Evolutionary conservation across 2,329 filamentous ascomycete genomes (phyloP).

Genomic region (Verticillium tricorpus): DNA sequence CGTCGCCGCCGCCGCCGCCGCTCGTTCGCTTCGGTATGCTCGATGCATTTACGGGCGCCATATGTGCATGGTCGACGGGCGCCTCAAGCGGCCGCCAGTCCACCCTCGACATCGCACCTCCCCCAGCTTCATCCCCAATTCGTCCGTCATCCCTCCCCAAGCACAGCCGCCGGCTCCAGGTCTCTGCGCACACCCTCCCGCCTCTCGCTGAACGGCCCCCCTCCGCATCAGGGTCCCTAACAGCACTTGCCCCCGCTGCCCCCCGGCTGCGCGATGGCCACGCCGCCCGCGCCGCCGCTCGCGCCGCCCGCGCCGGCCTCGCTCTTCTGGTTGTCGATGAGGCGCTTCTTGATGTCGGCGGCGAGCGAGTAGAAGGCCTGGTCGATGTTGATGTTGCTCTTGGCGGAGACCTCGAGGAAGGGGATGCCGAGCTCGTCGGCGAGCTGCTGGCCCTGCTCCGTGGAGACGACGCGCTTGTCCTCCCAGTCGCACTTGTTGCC

Average conservation of each 20-base stretch:
- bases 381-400: constrained; percentile 99
- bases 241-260: constrained; percentile 69
- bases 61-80: background rate
- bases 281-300: constrained; percentile 34
- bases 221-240: constrained; percentile 35
- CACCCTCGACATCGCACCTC: background rate
- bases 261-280: constrained; percentile 54
- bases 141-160: background rate
- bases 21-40: background rate
- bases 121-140: background rate
- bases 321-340: constrained; percentile 85
- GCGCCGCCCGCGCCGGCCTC: constrained; percentile 45
- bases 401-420: constrained; percentile 97
- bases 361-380: constrained; percentile 96
- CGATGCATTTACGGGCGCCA: background rate
- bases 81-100: background rate
- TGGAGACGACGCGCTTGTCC: constrained; percentile 93
- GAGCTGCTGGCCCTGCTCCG: constrained; percentile 86
- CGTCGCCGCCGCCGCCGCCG: background rate
- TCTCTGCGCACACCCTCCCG: background rate
- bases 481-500: constrained; percentile 99
- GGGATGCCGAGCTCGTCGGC: constrained; percentile 96
- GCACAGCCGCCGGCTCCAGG: too few relatives aligned
- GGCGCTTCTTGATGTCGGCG: constrained; percentile 95
- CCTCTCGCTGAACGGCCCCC: background rate